Base-by-base conservation (phyloP, 768 basidiomycete genomes). In the Peribolospora baueri region DNA sequence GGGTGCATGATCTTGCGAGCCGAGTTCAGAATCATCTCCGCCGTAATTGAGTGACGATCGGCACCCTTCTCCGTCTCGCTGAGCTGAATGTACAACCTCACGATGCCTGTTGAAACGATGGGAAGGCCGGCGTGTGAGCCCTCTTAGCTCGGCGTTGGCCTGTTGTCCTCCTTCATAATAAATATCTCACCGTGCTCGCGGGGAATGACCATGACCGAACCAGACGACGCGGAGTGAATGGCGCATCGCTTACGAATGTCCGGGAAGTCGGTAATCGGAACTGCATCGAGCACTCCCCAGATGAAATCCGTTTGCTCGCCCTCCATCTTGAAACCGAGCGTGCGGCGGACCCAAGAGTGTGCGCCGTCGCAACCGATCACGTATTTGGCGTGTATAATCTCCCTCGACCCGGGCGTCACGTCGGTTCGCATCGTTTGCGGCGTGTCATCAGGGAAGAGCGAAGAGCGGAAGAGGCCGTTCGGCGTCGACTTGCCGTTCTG, bases 261-360 rank as follows among this genome's bases (percentile, higher is more conserved):
- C 0, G 83, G 83, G 57, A 84, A 82, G 62, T 83, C 70, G 1
- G 81, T 82, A n/a, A 77, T 73, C 0, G 79, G 79, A 37, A 75
- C 61, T 51, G 76, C 69, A 65, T 84, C 84, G 14, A 84, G 67
- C 3, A 86, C 84, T 3, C 84, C 84, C 84, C 84, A 87, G 14
- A 85, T 72, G 56, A 75, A 80, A 53, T 73, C 71, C 9, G 65
- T 73, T 57, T 82, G 78, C 64, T 84, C 81, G 5, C 84, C 84
- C 57, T 83, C 76, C 81, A 85, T 80, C 4, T 68, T 62, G 52
- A 85, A 78, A 7, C 71, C 70, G 7, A 82, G 68, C 0, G 67
- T 55, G 57, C 81, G 82, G 37, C 84, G 74, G 36, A 85, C 80
- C 62, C 62, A 57, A 48, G 56, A 57, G 51, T 57, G 62, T 75